A percentile compares a stretch with the other conserved stretches of the same genome.
phyloP scores from a whole-genome alignment of 768 basidiomycete species.

The Tremella fuciformis region DNA sequence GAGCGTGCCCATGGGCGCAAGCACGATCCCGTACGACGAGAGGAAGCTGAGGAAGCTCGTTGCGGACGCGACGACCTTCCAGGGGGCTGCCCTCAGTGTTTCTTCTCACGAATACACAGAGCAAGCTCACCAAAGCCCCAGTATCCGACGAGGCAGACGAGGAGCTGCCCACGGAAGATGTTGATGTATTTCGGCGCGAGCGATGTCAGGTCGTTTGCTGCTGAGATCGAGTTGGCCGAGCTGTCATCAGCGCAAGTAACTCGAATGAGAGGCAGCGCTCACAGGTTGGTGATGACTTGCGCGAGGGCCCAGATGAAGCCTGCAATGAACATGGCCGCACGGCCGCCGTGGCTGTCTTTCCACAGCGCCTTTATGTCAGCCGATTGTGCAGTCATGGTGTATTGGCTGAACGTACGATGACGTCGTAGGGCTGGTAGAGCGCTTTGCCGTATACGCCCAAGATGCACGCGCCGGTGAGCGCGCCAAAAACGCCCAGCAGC shows the following conservation, averaged over 20 bases:
- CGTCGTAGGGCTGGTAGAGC: slow-evolving; percentile 38
- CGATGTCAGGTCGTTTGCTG: slow-evolving; percentile 44
- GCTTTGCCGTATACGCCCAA: slow-evolving; percentile 26
- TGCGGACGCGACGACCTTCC: slow-evolving; percentile 39
- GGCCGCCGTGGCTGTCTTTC: slow-evolving; percentile 28
- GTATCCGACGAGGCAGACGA: slow-evolving; percentile 37
- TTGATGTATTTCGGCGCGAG: slow-evolving; percentile 44
- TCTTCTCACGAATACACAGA: too few relatives aligned
- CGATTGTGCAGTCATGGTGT: not conserved
- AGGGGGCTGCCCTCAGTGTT: slow-evolving; percentile 17
- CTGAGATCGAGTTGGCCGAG: slow-evolving; percentile 36
- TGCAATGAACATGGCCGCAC: slow-evolving; percentile 35
- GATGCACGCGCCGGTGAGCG: slow-evolving; percentile 36
- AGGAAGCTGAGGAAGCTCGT: slow-evolving; percentile 36
- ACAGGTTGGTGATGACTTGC: slow-evolving; percentile 40
- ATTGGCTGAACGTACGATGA: slow-evolving; percentile 27
- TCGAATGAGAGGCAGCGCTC: not conserved
- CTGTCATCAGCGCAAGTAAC: slow-evolving; percentile 2
- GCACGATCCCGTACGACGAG: slow-evolving; percentile 38
- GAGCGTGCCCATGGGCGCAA: slow-evolving; percentile 41
- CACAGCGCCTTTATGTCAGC: slow-evolving; percentile 22
- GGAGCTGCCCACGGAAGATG: slow-evolving; percentile 40
- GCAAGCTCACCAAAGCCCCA: slow-evolving; percentile 22
- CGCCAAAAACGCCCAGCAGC: slow-evolving; percentile 32
- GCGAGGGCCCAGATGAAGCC: slow-evolving; percentile 33